Percentiles rank a stretch among this genome's conserved stretches.
phyloP scores from a whole-genome alignment of 2,329 filamentous ascomycete species.

The Cyclaneusma minus region DNA sequence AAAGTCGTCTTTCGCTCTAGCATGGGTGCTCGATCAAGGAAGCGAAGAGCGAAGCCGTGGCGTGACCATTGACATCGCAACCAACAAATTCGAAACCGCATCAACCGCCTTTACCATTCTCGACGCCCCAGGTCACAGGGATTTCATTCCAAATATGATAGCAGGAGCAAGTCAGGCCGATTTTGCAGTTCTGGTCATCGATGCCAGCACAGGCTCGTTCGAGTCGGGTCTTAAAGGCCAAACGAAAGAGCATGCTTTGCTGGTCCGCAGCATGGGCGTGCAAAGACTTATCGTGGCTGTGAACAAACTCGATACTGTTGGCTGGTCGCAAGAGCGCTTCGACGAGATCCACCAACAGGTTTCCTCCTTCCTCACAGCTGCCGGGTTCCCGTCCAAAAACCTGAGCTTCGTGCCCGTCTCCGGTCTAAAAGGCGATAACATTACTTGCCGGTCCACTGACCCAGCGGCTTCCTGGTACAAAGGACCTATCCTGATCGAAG shows the following conservation, averaged over 20 bases:
- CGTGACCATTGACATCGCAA: conserved; percentile 93
- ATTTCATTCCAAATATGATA: conserved; percentile 99
- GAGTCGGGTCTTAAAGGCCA: conserved; percentile 89
- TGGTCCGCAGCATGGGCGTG: conserved; percentile 82
- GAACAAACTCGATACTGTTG: conserved; percentile 84
- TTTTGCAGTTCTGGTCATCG: conserved; percentile 87
- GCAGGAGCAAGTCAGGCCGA: conserved; percentile 91
- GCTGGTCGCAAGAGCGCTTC: conserved; percentile 72
- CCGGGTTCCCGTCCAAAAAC: conserved; percentile 70
- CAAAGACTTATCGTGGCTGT: conserved; percentile 78
- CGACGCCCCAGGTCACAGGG: conserved; percentile 84
- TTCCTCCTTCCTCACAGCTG: conserved; percentile 63
- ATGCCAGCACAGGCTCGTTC: conserved; percentile 79
- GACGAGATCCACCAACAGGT: conserved; percentile 76
- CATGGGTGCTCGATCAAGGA: conserved; percentile 91
- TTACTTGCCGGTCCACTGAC: conserved; percentile 43
- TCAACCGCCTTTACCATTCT: conserved; percentile 82
- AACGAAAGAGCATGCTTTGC: conserved; percentile 81
- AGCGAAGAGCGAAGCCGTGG: conserved; percentile 78
- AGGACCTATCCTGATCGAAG: conserved; percentile 64
- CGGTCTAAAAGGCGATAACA: conserved; percentile 77
- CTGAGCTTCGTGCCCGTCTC: conserved; percentile 82
- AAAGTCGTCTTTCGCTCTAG: conserved; percentile 88
- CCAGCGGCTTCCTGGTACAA: conserved; percentile 60
- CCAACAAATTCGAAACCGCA: conserved; percentile 83